phyloP scores from a whole-genome alignment of 305 asterid genomes.

The Salvia sclarea region DNA sequence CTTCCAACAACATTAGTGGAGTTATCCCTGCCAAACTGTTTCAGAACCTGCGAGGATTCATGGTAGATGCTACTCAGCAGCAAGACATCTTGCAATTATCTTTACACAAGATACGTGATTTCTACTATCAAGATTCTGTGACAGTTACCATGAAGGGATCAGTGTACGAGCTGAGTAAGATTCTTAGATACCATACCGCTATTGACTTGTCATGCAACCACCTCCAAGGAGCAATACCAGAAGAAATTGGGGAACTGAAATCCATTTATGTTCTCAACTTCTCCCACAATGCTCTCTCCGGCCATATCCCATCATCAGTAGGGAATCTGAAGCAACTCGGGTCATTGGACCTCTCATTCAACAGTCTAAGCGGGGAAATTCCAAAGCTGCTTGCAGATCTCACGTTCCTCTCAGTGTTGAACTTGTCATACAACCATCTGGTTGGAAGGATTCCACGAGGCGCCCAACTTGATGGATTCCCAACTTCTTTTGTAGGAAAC shows the following conservation, averaged over 20 bases:
- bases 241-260: conserved; percentile 40
- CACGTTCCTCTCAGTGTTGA: conserved; percentile 47
- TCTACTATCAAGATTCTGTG: conserved; percentile 51
- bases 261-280: conserved; percentile 47
- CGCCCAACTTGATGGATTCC: conserved; percentile 46
- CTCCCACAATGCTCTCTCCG: conserved; percentile 46
- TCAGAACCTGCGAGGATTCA: conserved; percentile 17
- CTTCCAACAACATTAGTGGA: conserved; percentile 34
- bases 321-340: conserved; percentile 35
- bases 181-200: conserved; percentile 41
- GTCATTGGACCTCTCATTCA: conserved; percentile 51
- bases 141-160: conserved; percentile 45
- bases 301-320: conserved; percentile 43
- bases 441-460: conserved; percentile 54
- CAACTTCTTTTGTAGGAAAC: conserved; percentile 50
- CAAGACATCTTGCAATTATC: conserved; percentile 19
- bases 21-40: conserved; percentile 25
- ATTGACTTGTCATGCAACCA: conserved; percentile 59
- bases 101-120: background rate
- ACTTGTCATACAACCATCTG: conserved; percentile 47
- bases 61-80: background rate
- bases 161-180: conserved; percentile 37
- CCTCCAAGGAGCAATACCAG: conserved; percentile 52
- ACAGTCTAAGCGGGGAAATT: conserved; percentile 43
- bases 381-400: conserved; percentile 46